phyloP scores from a whole-genome alignment of 495 filamentous ascomycete genomes.

The Collariella sp. region DNA sequence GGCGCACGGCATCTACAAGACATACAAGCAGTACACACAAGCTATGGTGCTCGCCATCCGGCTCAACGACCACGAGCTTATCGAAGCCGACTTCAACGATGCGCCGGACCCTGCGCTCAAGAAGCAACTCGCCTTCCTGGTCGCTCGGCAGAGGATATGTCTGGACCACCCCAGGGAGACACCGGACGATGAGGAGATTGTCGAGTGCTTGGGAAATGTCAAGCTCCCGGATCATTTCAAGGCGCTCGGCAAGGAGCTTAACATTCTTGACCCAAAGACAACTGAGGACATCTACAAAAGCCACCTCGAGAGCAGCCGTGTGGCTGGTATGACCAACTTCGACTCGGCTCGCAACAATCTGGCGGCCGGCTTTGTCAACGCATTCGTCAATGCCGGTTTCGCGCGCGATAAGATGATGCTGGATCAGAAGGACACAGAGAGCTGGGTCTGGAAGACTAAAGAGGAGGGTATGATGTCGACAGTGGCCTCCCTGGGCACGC shows the following conservation, averaged over 20 bases:
- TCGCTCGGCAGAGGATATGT: slow-evolving; percentile 84
- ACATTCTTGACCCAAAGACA: slow-evolving; percentile 92
- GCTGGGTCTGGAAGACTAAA: slow-evolving; percentile 99
- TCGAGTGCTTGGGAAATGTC: slow-evolving; percentile 77
- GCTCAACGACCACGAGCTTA: slow-evolving; percentile 75
- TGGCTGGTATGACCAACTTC: slow-evolving; percentile 83
- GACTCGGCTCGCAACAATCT: slow-evolving; percentile 95
- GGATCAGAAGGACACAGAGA: slow-evolving; percentile 66
- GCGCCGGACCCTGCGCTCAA: slow-evolving; percentile 74
- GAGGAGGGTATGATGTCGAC: slow-evolving; percentile 96
- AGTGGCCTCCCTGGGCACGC: slow-evolving; percentile 81
- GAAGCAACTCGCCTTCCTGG: slow-evolving; percentile 90
- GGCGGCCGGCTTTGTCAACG: slow-evolving; percentile 92
- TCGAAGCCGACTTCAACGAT: slow-evolving; percentile 66
- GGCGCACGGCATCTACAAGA: slow-evolving; percentile 84
- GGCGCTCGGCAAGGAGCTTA: slow-evolving; percentile 85
- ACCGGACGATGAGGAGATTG: slow-evolving; percentile 56
- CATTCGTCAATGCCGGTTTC: slow-evolving; percentile 91
- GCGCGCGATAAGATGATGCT: slow-evolving; percentile 97
- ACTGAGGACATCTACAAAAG: slow-evolving; percentile 99
- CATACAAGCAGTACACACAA: slow-evolving; percentile 84
- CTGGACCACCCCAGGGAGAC: slow-evolving; percentile 55
- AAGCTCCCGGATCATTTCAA: slow-evolving; percentile 89
- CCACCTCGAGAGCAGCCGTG: slow-evolving; percentile 88
- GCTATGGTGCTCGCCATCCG: slow-evolving; percentile 91